These are phyloP conservation scores for Claviceps digitariae DNA, from an alignment of 2,329 filamentous ascomycete genomes.

Conservation along the genomic window DNA sequence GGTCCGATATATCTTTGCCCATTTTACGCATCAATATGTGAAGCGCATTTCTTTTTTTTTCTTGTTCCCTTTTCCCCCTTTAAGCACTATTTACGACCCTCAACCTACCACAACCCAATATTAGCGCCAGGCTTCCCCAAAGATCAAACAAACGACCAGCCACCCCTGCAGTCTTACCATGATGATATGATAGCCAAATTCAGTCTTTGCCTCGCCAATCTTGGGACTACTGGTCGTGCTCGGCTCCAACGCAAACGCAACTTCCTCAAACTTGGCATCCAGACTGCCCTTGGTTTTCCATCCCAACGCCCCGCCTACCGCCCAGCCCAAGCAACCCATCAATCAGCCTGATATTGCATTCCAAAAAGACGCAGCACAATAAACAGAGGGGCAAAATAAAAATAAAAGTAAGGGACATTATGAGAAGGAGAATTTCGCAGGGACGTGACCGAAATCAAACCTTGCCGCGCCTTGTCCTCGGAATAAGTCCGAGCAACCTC, in stretches of 20 bases:
- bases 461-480: slow-evolving; percentile 63
- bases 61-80: background rate
- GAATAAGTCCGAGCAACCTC: slow-evolving; percentile 59
- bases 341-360: background rate
- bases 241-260: slow-evolving; percentile 54
- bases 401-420: background rate
- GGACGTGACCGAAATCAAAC: slow-evolving; percentile 19
- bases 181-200: slow-evolving; percentile 66
- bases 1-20: too few species aligned
- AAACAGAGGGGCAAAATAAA: background rate
- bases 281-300: slow-evolving; percentile 59
- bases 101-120: slow-evolving; percentile 17
- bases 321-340: too few species aligned
- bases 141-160: background rate
- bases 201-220: slow-evolving; percentile 58
- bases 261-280: slow-evolving; percentile 56
- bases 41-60: background rate
- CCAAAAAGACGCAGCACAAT: background rate
- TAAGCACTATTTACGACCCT: slow-evolving; percentile 24
- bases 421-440: background rate
- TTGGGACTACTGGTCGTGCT: slow-evolving; percentile 53
- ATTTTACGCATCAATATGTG: background rate
- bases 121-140: background rate
- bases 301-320: slow-evolving; percentile 52
- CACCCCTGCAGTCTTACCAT: slow-evolving; percentile 39